Conservation (phyloP, 768 basidiomycete genomes). For the Tubosaeta sp. region DNA sequence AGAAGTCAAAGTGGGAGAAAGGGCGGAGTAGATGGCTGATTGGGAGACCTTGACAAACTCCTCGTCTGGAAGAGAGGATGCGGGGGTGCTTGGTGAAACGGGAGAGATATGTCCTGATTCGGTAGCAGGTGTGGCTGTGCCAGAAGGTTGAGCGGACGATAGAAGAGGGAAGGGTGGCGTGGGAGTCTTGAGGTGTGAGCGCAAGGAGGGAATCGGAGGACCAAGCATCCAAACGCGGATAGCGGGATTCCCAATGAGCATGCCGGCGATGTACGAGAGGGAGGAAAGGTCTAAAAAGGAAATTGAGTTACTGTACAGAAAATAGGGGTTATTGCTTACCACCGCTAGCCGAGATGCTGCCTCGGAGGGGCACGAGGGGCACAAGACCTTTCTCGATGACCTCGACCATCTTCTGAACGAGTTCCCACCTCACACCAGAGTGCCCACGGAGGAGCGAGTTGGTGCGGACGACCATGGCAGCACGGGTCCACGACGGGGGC, state of each 20-base stretch:
- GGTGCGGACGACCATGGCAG: constrained; percentile 81
- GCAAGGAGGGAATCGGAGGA: background rate
- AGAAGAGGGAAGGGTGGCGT: constrained; percentile 7
- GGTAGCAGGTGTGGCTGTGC: constrained; percentile 16
- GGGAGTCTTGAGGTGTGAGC: constrained; percentile 10
- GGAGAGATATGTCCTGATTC: constrained; percentile 39
- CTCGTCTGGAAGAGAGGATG: constrained; percentile 24
- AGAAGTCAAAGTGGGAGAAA: background rate
- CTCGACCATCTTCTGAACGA: constrained; percentile 74
- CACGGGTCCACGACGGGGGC: constrained; percentile 87
- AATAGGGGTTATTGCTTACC: constrained; percentile 38
- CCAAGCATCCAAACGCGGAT: constrained; percentile 64
- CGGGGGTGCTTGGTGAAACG: constrained; percentile 39
- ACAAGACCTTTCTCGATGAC: constrained; percentile 70
- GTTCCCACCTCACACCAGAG: constrained; percentile 77
- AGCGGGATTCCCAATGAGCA: constrained; percentile 74
- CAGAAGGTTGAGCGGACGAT: constrained; percentile 10
- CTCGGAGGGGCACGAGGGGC: constrained; percentile 77
- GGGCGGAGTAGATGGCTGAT: background rate
- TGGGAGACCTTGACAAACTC: constrained; percentile 12
- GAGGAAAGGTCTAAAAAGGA: constrained; percentile 58
- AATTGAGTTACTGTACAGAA: constrained; percentile 3
- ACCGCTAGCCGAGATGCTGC: constrained; percentile 81
- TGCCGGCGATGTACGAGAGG: constrained; percentile 79
- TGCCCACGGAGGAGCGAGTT: constrained; percentile 88